phyloP scores from a whole-genome alignment of 192 early-diverging fungal genomes.

The Allomyces arbusculus region DNA sequence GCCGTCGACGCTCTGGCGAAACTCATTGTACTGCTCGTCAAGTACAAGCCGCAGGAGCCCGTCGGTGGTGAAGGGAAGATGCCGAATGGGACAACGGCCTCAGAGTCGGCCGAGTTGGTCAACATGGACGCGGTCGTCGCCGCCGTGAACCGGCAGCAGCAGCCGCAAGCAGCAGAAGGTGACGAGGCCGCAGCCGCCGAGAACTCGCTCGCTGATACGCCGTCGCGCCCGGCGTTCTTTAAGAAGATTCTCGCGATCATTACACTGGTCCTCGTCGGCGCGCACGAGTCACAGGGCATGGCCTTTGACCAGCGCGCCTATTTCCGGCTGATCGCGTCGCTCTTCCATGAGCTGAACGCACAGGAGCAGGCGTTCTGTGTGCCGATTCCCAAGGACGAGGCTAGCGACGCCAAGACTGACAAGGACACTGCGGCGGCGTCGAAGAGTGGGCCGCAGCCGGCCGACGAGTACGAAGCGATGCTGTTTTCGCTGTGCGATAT shows the following conservation, averaged over 20 bases:
- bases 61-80: constrained; percentile 27
- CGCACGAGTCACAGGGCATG: constrained; percentile 55
- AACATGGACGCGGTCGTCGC: too few relatives aligned
- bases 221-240: neutral
- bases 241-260: constrained; percentile 73
- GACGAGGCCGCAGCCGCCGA: neutral
- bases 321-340: constrained; percentile 66
- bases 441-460: too few relatives aligned
- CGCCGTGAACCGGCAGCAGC: too few relatives aligned
- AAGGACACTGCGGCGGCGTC: too few relatives aligned
- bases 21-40: constrained; percentile 60
- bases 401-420: too few relatives aligned
- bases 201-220: neutral
- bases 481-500: constrained; percentile 27
- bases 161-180: neutral
- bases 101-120: constrained; percentile 33
- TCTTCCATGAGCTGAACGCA: constrained; percentile 56
- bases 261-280: constrained; percentile 59
- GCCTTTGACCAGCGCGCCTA: constrained; percentile 79
- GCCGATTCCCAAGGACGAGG: too few relatives aligned
- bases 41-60: constrained; percentile 31
- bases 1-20: constrained; percentile 85
- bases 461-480: neutral
- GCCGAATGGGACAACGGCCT: constrained; percentile 20
- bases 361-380: constrained; percentile 29